These are phyloP conservation scores for Prunus campanulata DNA, from an alignment of 306 rosid species.

Conservation along the genomic window DNA sequence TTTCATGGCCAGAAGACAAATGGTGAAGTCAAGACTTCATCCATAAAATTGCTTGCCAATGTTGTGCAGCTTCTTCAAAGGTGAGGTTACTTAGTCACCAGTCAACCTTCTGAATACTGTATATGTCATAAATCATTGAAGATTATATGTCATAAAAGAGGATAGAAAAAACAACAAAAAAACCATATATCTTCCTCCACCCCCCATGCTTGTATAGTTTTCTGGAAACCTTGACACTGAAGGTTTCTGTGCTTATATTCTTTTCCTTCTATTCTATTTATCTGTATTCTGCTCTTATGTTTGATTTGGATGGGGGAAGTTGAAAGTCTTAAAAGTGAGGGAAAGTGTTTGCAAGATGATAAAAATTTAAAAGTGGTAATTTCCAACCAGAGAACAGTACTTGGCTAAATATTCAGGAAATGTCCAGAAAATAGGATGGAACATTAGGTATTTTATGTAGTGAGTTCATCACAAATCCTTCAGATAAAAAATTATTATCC, in stretches of 20 bases:
- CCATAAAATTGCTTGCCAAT: slow-evolving; percentile 53
- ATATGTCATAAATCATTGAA: not conserved
- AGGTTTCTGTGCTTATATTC: not conserved
- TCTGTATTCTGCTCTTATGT: not conserved
- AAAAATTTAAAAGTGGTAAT: not conserved
- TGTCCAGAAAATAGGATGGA: not conserved
- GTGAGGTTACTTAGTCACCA: slow-evolving; percentile 34
- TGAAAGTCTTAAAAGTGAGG: slow-evolving; percentile 5
- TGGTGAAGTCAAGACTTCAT: slow-evolving; percentile 57
- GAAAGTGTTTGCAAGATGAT: not conserved
- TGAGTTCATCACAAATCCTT: not conserved
- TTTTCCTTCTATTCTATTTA: not conserved
- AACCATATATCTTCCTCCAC: not conserved
- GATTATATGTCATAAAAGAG: not conserved
- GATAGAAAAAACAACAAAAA: no score
- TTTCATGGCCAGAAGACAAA: slow-evolving; percentile 48
- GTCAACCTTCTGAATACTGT: not conserved
- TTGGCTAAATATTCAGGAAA: not conserved
- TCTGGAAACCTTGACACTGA: not conserved
- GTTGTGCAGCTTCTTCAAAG: slow-evolving; percentile 68
- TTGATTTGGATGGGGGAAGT: not conserved
- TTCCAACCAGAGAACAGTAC: not conserved
- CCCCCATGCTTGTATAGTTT: not conserved
- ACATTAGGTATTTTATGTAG: not conserved
- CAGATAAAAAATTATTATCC: not conserved